phyloP scores from a whole-genome alignment of 768 basidiomycete species.

The Hirschioporus abietinus region DNA sequence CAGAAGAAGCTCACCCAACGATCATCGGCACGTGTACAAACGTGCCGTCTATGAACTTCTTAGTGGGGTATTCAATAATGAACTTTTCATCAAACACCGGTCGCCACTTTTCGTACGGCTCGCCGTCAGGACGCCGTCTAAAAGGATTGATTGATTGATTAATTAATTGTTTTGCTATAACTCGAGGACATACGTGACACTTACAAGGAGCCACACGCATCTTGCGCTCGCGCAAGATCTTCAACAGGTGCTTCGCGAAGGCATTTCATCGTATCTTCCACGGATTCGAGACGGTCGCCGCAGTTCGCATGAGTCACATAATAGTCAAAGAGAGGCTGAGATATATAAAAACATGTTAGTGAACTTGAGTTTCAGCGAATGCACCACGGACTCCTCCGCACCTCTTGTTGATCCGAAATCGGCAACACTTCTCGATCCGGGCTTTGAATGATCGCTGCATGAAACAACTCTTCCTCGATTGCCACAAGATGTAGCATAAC shows the following conservation, averaged over 20 bases:
- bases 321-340: constrained; percentile 49
- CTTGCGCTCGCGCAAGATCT: constrained; percentile 50
- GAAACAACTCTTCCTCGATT: constrained; percentile 38
- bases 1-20: constrained; percentile 46
- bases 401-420: constrained; percentile 45
- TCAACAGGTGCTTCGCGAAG: constrained; percentile 46
- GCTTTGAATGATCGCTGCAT: constrained; percentile 56
- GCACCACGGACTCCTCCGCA: constrained; percentile 16
- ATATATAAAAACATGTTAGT: neutral
- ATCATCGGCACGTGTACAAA: constrained; percentile 50
- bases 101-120: constrained; percentile 42
- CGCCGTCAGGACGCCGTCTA: constrained; percentile 9
- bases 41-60: constrained; percentile 36
- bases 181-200: constrained; percentile 17
- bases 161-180: too few species aligned
- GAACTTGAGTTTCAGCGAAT: neutral
- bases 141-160: too few species aligned
- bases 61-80: constrained; percentile 45
- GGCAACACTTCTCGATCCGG: constrained; percentile 51
- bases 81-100: constrained; percentile 52
- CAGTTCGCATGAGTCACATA: constrained; percentile 48
- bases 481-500: constrained; percentile 55
- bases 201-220: constrained; percentile 23
- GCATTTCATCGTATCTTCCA: constrained; percentile 36
- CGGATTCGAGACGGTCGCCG: constrained; percentile 24